phyloP scores from a whole-genome alignment of 495 filamentous ascomycete genomes.

The Pseudevernia furfuracea region DNA sequence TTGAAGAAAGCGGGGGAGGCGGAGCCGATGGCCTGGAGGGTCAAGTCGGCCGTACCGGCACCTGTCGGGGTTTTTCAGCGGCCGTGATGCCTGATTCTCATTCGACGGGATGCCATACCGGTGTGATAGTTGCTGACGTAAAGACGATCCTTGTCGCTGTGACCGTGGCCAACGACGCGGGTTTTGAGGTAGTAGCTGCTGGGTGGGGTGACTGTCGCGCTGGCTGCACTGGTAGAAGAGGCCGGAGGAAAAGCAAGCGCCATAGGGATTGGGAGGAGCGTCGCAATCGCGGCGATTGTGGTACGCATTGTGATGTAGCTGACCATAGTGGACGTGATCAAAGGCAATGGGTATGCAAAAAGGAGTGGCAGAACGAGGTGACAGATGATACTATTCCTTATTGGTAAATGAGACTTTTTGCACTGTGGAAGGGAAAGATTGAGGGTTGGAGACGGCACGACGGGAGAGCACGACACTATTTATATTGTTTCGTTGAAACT shows the following conservation, averaged over 20 bases:
- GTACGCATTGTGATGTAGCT: neutral
- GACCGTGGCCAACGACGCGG: conserved; percentile 22
- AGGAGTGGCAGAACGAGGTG: neutral
- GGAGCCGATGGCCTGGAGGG: conserved; percentile 29
- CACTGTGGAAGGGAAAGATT: neutral
- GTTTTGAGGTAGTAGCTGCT: conserved; percentile 41
- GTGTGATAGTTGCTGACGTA: conserved; percentile 45
- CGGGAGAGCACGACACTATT: neutral
- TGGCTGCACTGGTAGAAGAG: neutral
- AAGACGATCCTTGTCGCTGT: conserved; percentile 32
- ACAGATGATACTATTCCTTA: neutral
- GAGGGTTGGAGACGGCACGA: neutral
- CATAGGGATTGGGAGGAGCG: neutral
- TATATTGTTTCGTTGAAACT: neutral
- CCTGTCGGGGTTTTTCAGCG: conserved; percentile 19
- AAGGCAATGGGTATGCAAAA: neutral
- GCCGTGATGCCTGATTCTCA: neutral
- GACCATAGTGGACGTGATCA: neutral
- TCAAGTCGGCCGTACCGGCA: conserved; percentile 40
- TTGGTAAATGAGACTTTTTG: neutral
- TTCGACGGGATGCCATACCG: no score
- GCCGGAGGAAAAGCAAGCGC: neutral
- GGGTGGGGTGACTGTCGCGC: conserved; percentile 23
- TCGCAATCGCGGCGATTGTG: neutral
- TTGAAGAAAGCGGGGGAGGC: conserved; percentile 38